Conservation (phyloP, 116 monocot genomes). For the Dioscorea cayenensis region DNA sequence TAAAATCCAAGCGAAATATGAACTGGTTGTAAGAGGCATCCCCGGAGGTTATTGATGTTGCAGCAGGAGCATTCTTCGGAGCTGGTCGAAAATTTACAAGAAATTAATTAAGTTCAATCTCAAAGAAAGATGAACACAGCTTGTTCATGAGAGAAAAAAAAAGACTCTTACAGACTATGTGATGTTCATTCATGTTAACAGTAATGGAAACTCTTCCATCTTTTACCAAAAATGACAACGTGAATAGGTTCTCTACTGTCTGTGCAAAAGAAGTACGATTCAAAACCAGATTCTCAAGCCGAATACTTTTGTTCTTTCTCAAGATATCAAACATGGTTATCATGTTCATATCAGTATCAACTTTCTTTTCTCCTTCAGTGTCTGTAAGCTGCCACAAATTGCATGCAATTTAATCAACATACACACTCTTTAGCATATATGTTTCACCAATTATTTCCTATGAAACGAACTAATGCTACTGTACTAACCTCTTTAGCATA, state of each 20-base stretch:
- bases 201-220: constrained; percentile 81
- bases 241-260: constrained; percentile 94
- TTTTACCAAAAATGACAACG: constrained; percentile 85
- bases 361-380: constrained; percentile 32
- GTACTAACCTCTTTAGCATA: constrained; percentile 65
- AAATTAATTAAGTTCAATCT: not conserved
- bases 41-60: constrained; percentile 55
- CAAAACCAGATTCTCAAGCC: constrained; percentile 66
- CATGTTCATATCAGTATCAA: constrained; percentile 92
- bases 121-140: not conserved
- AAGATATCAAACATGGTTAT: constrained; percentile 73
- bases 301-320: constrained; percentile 46
- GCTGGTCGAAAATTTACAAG: constrained; percentile 6
- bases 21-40: constrained; percentile 71
- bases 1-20: constrained; percentile 86
- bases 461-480: not conserved
- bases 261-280: constrained; percentile 81
- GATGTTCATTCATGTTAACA: constrained; percentile 45
- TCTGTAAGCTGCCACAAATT: constrained; percentile 48
- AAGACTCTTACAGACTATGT: constrained; percentile 63
- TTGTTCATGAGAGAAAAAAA: not conserved
- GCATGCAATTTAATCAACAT: not conserved
- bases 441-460: no score
- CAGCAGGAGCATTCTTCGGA: constrained; percentile 82
- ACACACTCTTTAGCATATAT: not conserved